These are phyloP conservation scores for Hagleromyces aurorensis DNA, from an alignment of 805 yeast genomes.

Conservation along the genomic window DNA sequence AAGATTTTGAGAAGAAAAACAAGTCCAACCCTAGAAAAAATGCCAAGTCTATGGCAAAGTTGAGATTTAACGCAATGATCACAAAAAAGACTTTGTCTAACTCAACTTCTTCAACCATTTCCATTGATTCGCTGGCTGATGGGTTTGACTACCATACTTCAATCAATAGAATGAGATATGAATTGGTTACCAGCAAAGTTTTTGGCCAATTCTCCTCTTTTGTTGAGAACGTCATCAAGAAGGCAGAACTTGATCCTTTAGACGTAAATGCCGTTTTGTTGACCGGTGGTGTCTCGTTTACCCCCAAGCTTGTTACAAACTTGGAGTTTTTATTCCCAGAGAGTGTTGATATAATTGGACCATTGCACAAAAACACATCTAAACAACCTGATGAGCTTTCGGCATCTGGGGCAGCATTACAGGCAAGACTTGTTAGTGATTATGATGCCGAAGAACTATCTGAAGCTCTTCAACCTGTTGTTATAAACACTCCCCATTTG, in stretches of 20 bases:
- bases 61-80: conserved; percentile 70
- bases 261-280: conserved; percentile 88
- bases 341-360: conserved; percentile 57
- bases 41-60: conserved; percentile 82
- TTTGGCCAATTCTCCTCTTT: conserved; percentile 70
- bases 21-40: conserved; percentile 71
- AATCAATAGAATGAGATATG: conserved; percentile 90
- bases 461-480: conserved; percentile 72
- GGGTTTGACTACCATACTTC: conserved; percentile 91
- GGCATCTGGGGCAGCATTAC: conserved; percentile 94
- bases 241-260: conserved; percentile 77
- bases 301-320: conserved; percentile 82
- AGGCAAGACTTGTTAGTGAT: conserved; percentile 76
- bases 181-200: conserved; percentile 73
- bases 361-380: conserved; percentile 69
- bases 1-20: conserved; percentile 88
- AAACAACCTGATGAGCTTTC: conserved; percentile 81
- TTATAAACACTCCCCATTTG: conserved; percentile 82
- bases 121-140: conserved; percentile 89
- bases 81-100: conserved; percentile 90
- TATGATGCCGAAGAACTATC: conserved; percentile 77
- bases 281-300: conserved; percentile 88
- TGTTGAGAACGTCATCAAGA: conserved; percentile 62
- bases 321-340: conserved; percentile 75
- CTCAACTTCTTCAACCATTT: conserved; percentile 80